Conservation (phyloP, 2,329 filamentous ascomycete species). For the Aspergillus sp. region DNA sequence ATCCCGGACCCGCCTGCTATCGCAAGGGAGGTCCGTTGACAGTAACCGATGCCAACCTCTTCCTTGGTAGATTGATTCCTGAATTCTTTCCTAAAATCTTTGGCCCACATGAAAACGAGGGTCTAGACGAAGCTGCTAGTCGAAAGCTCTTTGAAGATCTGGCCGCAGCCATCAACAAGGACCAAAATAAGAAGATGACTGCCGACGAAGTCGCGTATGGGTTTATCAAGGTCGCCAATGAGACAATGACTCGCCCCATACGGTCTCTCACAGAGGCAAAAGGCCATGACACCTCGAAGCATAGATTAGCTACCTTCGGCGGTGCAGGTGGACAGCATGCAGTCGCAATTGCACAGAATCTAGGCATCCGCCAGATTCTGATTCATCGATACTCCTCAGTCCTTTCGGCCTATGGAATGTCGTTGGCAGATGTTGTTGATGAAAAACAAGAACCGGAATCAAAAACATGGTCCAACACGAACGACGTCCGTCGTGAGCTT, state of each 20-base stretch:
- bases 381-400: conserved; percentile 86
- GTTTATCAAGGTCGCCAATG: conserved; percentile 85
- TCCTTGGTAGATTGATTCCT: conserved; percentile 75
- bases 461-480: conserved; percentile 20
- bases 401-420: conserved; percentile 88
- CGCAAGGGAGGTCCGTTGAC: conserved; percentile 84
- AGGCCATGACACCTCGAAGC: conserved; percentile 82
- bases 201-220: conserved; percentile 83
- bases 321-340: conserved; percentile 89
- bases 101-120: conserved; percentile 48
- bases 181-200: conserved; percentile 55
- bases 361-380: conserved; percentile 78
- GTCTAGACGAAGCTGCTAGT: conserved; percentile 57
- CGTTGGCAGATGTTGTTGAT: conserved; percentile 75
- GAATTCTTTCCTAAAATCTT: conserved; percentile 86
- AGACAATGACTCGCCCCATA: conserved; percentile 86
- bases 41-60: conserved; percentile 90
- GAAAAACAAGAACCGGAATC: conserved; percentile 44
- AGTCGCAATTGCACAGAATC: conserved; percentile 79
- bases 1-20: conserved; percentile 88
- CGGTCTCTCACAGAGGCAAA: conserved; percentile 86
- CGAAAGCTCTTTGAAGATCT: conserved; percentile 66
- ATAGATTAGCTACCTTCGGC: conserved; percentile 81
- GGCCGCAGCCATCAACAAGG: conserved; percentile 68
- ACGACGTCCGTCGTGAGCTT: conserved; percentile 25